Conservation (phyloP, 2,329 filamentous ascomycete genomes). For the Fusarium camptoceras region DNA sequence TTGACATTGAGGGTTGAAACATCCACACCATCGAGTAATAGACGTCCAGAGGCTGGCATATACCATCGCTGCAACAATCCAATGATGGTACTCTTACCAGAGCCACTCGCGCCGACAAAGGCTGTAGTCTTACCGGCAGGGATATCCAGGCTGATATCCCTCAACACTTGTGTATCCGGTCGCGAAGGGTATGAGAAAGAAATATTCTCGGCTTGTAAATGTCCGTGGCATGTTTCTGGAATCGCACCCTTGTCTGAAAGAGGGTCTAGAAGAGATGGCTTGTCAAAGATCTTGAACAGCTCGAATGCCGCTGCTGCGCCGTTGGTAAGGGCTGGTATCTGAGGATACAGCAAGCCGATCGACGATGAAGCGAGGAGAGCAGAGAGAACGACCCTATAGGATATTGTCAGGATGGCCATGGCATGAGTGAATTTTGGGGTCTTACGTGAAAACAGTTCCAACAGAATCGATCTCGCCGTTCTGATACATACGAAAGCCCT, state of each 20-base stretch:
- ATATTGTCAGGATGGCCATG: neutral
- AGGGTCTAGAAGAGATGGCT: conserved; percentile 28
- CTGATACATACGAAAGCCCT: conserved; percentile 53
- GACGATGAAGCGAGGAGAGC: conserved; percentile 30
- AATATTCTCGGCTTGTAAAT: conserved; percentile 66
- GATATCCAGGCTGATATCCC: conserved; percentile 65
- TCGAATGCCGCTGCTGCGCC: conserved; percentile 31
- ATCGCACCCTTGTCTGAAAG: conserved; percentile 1
- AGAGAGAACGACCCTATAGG: conserved; percentile 21
- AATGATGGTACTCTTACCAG: conserved; percentile 77
- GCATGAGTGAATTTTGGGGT: accelerated
- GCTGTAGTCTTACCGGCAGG: conserved; percentile 72
- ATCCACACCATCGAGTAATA: conserved; percentile 54
- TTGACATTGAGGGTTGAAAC: conserved; percentile 56
- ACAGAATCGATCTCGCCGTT: conserved; percentile 51
- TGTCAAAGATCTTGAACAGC: conserved; percentile 30
- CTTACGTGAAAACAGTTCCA: conserved; percentile 55
- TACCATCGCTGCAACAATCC: conserved; percentile 77
- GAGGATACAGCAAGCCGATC: conserved; percentile 23
- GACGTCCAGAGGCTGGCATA: conserved; percentile 46
- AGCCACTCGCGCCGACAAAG: conserved; percentile 76
- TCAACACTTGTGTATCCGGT: conserved; percentile 67
- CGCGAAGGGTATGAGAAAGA: conserved; percentile 75
- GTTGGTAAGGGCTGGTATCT: conserved; percentile 25
- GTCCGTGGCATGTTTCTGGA: conserved; percentile 42